These are phyloP conservation scores for Flaveria bidentis DNA, from an alignment of 129 eudicot genomes.

Conservation along the genomic window DNA sequence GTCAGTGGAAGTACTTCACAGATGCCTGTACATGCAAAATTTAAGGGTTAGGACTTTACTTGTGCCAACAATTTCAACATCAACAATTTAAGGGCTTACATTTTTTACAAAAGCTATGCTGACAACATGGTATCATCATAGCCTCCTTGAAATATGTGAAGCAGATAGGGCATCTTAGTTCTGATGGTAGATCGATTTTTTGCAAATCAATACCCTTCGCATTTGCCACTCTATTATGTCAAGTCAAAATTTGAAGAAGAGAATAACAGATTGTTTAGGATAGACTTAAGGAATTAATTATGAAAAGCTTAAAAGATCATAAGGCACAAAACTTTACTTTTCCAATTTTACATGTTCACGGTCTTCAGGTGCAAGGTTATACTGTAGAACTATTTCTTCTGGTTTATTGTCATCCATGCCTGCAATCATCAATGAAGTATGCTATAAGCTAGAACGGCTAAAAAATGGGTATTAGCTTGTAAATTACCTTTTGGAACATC, in stretches of 20 bases:
- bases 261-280: conserved; percentile 10
- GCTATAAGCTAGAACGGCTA: conserved; percentile 27
- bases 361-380: conserved; percentile 38
- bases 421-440: conserved; percentile 29
- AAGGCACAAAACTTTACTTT: conserved; percentile 41
- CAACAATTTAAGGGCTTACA: conserved; percentile 56
- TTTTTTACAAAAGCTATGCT: conserved; percentile 81
- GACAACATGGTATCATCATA: conserved; percentile 97
- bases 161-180: conserved; percentile 79
- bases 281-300: not conserved
- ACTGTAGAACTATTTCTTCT: conserved; percentile 39
- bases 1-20: conserved; percentile 49
- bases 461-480: conserved; percentile 1
- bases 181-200: conserved; percentile 59
- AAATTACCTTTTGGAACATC: conserved; percentile 56
- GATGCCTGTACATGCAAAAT: conserved; percentile 53
- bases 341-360: conserved; percentile 45
- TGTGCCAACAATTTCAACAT: conserved; percentile 13
- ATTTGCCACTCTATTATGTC: conserved; percentile 34
- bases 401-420: conserved; percentile 33
- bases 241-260: conserved; percentile 13
- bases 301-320: conserved; percentile 7
- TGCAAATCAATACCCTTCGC: conserved; percentile 42
- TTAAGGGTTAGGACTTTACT: not conserved
- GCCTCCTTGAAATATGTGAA: conserved; percentile 78